These are phyloP conservation scores for Oryza punctata DNA, from an alignment of 176 grass and related monocot species.

Conservation along the genomic window DNA sequence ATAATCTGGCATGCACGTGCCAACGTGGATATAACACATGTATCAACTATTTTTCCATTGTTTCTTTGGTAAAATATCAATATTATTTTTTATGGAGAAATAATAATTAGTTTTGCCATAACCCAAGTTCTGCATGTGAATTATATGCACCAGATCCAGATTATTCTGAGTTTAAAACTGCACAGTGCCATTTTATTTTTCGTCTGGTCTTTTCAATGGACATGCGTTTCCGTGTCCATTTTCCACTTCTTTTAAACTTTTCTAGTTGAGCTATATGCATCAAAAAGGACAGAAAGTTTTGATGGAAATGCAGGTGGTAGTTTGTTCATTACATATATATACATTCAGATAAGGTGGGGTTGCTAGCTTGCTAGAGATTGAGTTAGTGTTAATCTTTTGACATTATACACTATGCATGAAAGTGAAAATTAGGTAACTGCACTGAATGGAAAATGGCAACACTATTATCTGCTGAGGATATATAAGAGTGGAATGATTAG, in stretches of 20 bases:
- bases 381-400: constrained; percentile 27
- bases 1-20: background rate
- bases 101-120: background rate
- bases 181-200: background rate
- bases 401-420: background rate
- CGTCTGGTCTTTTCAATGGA: constrained; percentile 3
- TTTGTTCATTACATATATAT: constrained; percentile 38
- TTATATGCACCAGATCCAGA: background rate
- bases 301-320: constrained; percentile 25
- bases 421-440: background rate
- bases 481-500: background rate
- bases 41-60: background rate
- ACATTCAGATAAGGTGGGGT: constrained; percentile 15
- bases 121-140: background rate
- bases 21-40: background rate
- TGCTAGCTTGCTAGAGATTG: constrained; percentile 6
- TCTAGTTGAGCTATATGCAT: constrained; percentile 45
- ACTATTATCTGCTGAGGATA: background rate
- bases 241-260: constrained; percentile 27
- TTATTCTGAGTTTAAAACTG: constrained; percentile 1
- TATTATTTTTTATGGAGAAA: background rate
- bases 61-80: background rate
- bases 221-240: background rate
- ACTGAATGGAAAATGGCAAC: background rate
- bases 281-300: constrained; percentile 30